Conservation (phyloP, 495 filamentous ascomycete species). For the Aspergillus affinis region DNA sequence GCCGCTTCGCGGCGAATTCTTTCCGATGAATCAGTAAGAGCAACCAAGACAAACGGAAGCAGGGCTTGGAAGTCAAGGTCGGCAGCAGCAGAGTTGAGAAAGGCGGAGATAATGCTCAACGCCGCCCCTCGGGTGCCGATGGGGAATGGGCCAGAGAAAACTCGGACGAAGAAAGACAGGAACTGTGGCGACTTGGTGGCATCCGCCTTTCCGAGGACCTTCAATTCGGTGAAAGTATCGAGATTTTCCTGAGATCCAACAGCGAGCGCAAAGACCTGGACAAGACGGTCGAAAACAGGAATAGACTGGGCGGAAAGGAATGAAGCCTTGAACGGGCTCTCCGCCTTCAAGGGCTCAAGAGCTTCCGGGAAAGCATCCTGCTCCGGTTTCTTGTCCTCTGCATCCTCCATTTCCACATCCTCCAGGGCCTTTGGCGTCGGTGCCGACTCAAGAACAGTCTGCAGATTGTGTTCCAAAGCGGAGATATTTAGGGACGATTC, state of each 20-base stretch:
- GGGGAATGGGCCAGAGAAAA: conserved; percentile 72
- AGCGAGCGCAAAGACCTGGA: conserved; percentile 61
- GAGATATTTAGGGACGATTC: conserved; percentile 65
- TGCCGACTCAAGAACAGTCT: conserved; percentile 58
- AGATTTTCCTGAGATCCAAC: conserved; percentile 50
- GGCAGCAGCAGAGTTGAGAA: conserved; percentile 48
- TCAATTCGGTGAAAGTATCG: conserved; percentile 55
- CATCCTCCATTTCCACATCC: conserved; percentile 54
- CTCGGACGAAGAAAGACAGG: conserved; percentile 71
- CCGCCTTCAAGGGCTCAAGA: conserved; percentile 34
- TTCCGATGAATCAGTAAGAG: conserved; percentile 69
- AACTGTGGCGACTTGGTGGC: conserved; percentile 63
- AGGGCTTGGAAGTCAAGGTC: conserved; percentile 72
- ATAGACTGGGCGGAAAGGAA: conserved; percentile 38
- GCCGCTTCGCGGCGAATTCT: conserved; percentile 74
- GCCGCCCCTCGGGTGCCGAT: conserved; percentile 65
- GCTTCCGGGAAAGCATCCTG: conserved; percentile 40
- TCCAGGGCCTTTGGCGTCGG: conserved; percentile 37
- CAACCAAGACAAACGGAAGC: conserved; percentile 71
- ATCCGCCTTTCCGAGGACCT: conserved; percentile 54
- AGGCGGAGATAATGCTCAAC: conserved; percentile 55
- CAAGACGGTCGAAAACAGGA: conserved; percentile 54
- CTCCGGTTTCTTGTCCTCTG: conserved; percentile 28
- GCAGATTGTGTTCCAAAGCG: conserved; percentile 67
- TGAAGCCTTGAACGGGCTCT: conserved; percentile 29